Conservation (phyloP, 352 stramenopile genomes). For the Globisporangium nodosum region DNA sequence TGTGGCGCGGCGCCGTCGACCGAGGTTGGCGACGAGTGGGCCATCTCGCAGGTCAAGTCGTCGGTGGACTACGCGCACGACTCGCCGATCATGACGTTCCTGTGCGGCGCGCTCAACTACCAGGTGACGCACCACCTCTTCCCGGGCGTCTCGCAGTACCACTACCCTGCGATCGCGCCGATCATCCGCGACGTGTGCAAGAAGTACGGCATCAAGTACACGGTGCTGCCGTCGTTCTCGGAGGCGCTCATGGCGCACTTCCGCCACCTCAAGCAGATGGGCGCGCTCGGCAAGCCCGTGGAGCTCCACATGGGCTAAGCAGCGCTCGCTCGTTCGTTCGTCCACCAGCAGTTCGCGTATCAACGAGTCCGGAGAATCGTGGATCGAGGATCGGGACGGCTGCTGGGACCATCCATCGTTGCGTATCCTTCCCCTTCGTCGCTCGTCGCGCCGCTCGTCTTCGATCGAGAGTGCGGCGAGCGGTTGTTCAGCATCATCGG, state of each 20-base stretch:
- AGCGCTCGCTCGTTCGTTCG: neutral
- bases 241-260: slow-evolving; percentile 82
- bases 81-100: slow-evolving; percentile 85
- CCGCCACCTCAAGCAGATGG: slow-evolving; percentile 88
- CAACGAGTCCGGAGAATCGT: neutral
- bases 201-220: slow-evolving; percentile 93
- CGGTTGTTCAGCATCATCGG: neutral
- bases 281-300: slow-evolving; percentile 68
- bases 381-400: neutral
- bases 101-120: slow-evolving; percentile 96
- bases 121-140: slow-evolving; percentile 93
- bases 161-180: slow-evolving; percentile 90
- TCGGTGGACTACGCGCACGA: slow-evolving; percentile 91
- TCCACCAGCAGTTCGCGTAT: neutral
- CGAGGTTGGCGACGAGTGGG: slow-evolving; percentile 87
- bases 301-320: slow-evolving; percentile 84
- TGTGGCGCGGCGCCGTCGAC: slow-evolving; percentile 51
- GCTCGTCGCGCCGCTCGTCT: neutral
- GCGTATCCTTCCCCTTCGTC: neutral
- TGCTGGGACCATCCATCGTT: neutral
- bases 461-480: neutral
- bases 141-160: slow-evolving; percentile 92
- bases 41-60: slow-evolving; percentile 92
- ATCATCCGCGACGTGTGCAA: slow-evolving; percentile 92
- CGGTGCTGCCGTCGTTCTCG: slow-evolving; percentile 78